These are phyloP conservation scores for Podospora comata DNA, from an alignment of 495 filamentous ascomycete genomes.

Conservation along the genomic window DNA sequence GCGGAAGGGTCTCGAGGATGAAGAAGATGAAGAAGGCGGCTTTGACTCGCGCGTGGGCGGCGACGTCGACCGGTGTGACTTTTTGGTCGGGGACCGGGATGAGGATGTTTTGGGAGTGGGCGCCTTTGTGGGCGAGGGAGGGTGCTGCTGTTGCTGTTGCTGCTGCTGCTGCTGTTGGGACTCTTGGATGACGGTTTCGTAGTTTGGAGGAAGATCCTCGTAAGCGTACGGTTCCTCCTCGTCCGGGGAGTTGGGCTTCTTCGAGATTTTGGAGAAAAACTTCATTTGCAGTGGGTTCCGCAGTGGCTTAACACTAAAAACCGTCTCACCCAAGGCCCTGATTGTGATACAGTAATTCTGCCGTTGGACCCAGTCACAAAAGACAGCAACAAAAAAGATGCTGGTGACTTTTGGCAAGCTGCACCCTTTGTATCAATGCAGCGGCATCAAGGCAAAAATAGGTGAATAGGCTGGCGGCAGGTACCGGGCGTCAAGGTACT, in stretches of 20 bases:
- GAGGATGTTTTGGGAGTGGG: conserved; percentile 22
- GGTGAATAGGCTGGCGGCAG: conserved; percentile 16
- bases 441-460: conserved; percentile 31
- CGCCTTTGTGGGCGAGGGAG: conserved; percentile 24
- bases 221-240: conserved; percentile 31
- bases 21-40: conserved; percentile 37
- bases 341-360: conserved; percentile 19
- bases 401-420: not conserved
- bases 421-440: conserved; percentile 27
- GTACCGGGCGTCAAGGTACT: conserved; percentile 27
- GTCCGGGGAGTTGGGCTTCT: conserved; percentile 47
- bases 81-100: conserved; percentile 37
- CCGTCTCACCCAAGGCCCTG: conserved; percentile 17
- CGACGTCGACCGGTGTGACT: conserved; percentile 26
- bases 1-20: conserved; percentile 40
- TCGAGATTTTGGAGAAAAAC: conserved; percentile 54
- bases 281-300: conserved; percentile 46
- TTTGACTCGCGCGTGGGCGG: conserved; percentile 30
- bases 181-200: conserved; percentile 19
- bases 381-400: conserved; percentile 11
- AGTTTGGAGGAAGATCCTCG: conserved; percentile 30
- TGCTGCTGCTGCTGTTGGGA: conserved; percentile 15
- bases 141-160: conserved; percentile 18
- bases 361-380: not conserved
- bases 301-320: conserved; percentile 21